A percentile compares a stretch with the other conserved stretches of the same genome.
Evolutionary conservation across 306 rosid genomes (phyloP).

Genomic region (Vigna radiata): DNA sequence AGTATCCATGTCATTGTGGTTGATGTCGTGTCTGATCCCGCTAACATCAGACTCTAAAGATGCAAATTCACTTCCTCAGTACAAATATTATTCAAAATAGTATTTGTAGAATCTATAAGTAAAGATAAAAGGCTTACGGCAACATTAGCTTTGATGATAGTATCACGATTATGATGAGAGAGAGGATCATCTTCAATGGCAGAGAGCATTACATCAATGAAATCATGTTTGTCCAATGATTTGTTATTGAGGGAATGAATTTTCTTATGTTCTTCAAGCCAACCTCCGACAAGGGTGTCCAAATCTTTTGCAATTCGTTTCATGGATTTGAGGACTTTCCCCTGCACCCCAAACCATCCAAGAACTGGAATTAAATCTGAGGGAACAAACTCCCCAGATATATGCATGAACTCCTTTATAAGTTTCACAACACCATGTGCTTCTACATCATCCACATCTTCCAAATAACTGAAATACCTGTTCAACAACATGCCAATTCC

Average conservation of each 20-base stretch:
- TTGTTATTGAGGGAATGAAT: neutral
- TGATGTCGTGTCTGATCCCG: slow-evolving; percentile 63
- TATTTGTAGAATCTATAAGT: too few relatives aligned
- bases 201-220: slow-evolving; percentile 62
- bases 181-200: slow-evolving; percentile 49
- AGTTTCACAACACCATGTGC: slow-evolving; percentile 53
- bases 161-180: slow-evolving; percentile 51
- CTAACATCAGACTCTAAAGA: slow-evolving; percentile 58
- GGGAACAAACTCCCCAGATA: slow-evolving; percentile 52
- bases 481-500: neutral
- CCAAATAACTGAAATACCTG: slow-evolving; percentile 52
- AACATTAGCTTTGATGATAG: slow-evolving; percentile 57
- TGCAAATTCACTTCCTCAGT: neutral
- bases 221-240: slow-evolving; percentile 51
- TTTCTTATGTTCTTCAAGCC: slow-evolving; percentile 62
- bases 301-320: slow-evolving; percentile 57
- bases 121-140: slow-evolving; percentile 40
- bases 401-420: slow-evolving; percentile 54
- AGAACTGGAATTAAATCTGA: slow-evolving; percentile 59
- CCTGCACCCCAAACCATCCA: slow-evolving; percentile 52
- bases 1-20: slow-evolving; percentile 60
- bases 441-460: slow-evolving; percentile 52
- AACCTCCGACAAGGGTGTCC: slow-evolving; percentile 50
- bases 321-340: slow-evolving; percentile 52
- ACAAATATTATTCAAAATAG: too few relatives aligned